A percentile compares a stretch with the other conserved stretches of the same genome.
These are phyloP conservation scores for Candida incommunis DNA, from an alignment of 805 yeast species.

Conservation along the genomic window DNA sequence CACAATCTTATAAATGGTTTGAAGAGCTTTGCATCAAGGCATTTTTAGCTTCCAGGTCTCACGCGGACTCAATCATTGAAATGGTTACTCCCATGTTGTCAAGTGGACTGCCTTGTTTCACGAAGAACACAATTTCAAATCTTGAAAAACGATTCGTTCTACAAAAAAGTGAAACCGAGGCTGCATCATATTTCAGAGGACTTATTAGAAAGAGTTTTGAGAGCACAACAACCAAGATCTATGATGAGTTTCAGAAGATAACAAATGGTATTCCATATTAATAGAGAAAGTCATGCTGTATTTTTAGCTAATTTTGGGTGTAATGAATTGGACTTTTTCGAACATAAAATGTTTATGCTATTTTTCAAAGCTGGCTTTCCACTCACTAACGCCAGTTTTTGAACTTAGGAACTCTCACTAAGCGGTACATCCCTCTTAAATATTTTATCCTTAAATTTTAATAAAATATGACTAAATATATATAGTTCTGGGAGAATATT, in stretches of 20 bases:
- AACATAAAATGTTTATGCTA: too few relatives aligned
- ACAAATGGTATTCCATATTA: conserved; percentile 95
- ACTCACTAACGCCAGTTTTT: too few relatives aligned
- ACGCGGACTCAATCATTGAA: conserved; percentile 70
- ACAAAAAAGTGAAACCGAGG: conserved; percentile 67
- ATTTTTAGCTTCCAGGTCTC: conserved; percentile 75
- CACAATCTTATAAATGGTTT: conserved; percentile 86
- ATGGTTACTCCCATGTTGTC: conserved; percentile 88
- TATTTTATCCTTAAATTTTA: too few relatives aligned
- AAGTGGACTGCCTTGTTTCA: conserved; percentile 93
- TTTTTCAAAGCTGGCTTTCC: too few relatives aligned
- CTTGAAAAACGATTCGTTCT: conserved; percentile 71
- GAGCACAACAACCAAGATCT: conserved; percentile 81
- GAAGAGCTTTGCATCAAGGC: conserved; percentile 93
- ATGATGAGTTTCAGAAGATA: conserved; percentile 91
- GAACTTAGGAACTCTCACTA: too few relatives aligned
- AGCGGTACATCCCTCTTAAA: too few relatives aligned
- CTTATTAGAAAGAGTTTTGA: conserved; percentile 73
- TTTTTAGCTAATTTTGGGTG: too few relatives aligned
- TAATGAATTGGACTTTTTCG: too few relatives aligned
- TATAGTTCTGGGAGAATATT: too few relatives aligned
- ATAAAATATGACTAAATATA: too few relatives aligned
- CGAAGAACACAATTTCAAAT: conserved; percentile 68
- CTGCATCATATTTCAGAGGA: conserved; percentile 60
- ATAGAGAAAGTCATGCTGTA: conserved; percentile 6